Base-by-base conservation (phyloP, 208 protist genomes). In the Trypanosoma vivax region DNA sequence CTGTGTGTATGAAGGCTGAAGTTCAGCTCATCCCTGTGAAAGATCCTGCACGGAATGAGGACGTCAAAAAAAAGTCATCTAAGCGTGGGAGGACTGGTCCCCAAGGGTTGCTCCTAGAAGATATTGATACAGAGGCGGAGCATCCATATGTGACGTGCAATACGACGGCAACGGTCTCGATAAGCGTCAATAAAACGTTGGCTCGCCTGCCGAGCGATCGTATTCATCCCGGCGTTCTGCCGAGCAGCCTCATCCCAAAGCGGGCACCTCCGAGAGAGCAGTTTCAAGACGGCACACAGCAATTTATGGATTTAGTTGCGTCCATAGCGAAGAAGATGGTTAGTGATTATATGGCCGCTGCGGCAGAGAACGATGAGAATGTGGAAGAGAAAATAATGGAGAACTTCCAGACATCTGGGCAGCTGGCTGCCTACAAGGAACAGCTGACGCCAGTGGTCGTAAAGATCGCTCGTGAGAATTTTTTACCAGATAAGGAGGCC, bases 181-280 rank as follows among this genome's bases (percentile, higher is more conserved):
- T 96, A 25, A 43, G 42, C 5, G 51, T 94, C 35, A 67, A 77
- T 42, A 76, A 65, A 35, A 79, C 90, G 5, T 55, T 96, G 28
- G 77, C 77, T 25, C 77, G 68, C 18, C 76, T 94, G 11, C 72
- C 80, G 14, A 80, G 64, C 19, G 79, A 92, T 58, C 87, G 90
- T 28, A 66, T 84, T 10, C 72, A 80, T 3, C 83, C 90, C 0
- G 46, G 52, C 6, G 28, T 90, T 10, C 76, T 59, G 19, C 90
- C 90, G 6, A 46, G 54, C 16, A 83, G 90, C 45, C 71, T 96
- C 18, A 87, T 96, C 33, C 79, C 88, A 4, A 43, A 65, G 14
- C 62, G 73, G 29, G 33, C 25, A 54, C 62, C 27, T 28, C 64
- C 54, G 40, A 50, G 21, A 16, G 27, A n/a, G 64, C 63, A 50